Evolutionary conservation across 192 early-diverging fungal species (phyloP).

Genomic region (Mortierella alpina): DNA sequence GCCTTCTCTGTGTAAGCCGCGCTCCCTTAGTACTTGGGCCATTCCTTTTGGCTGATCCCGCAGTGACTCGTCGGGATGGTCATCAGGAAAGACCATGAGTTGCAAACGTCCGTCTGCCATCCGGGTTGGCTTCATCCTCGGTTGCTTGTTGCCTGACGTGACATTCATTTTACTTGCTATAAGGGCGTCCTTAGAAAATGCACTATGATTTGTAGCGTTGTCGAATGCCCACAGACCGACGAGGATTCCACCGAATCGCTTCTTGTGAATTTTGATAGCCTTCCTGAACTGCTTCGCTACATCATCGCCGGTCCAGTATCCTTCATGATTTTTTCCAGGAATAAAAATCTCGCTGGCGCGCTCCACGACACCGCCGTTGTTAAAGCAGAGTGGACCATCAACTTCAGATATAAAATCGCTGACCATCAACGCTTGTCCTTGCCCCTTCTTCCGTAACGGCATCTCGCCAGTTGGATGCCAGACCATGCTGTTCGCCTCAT

Average conservation of each 20-base stretch:
- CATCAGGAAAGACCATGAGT: slow-evolving; percentile 1
- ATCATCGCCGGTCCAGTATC: slow-evolving; percentile 17
- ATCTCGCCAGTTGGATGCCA: background rate
- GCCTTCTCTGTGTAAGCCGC: slow-evolving; percentile 1
- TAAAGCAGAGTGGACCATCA: slow-evolving; percentile 1
- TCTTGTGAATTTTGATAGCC: slow-evolving; percentile 26
- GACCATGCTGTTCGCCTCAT: slow-evolving; percentile 14
- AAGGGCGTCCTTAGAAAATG: slow-evolving; percentile 11
- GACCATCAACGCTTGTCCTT: slow-evolving; percentile 8
- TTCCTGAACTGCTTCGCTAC: slow-evolving; percentile 23
- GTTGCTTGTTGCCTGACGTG: slow-evolving; percentile 9
- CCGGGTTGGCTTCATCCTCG: slow-evolving; percentile 5
- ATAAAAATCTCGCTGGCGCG: background rate
- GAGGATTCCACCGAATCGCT: background rate
- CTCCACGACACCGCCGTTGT: background rate
- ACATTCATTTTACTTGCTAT: slow-evolving; percentile 20
- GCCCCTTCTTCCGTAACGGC: slow-evolving; percentile 21
- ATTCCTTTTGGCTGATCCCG: slow-evolving; percentile 19
- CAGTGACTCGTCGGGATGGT: slow-evolving; percentile 6
- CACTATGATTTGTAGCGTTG: slow-evolving; percentile 11
- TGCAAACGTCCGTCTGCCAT: slow-evolving; percentile 2
- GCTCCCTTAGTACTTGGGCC: slow-evolving; percentile 13
- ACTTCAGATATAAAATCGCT: slow-evolving; percentile 31
- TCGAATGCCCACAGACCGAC: slow-evolving; percentile 42
- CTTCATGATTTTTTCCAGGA: slow-evolving; percentile 25